Evolutionary conservation across 306 rosid genomes (phyloP).

Genomic region (Bauhinia variegata): DNA sequence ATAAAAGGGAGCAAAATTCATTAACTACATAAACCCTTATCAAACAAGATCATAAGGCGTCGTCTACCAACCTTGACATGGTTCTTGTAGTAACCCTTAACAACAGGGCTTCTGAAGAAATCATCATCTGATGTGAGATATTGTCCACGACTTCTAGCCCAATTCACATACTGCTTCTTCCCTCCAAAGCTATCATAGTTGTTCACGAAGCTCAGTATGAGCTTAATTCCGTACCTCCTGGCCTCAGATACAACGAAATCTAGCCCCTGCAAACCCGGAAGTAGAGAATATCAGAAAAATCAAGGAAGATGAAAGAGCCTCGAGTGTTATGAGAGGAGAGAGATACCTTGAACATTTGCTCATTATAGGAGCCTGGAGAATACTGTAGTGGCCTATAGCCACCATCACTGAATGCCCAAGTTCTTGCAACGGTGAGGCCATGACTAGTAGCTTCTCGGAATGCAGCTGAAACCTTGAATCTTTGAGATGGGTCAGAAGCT

Average conservation of each 20-base stretch:
- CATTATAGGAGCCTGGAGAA: conserved; percentile 87
- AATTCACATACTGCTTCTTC: conserved; percentile 90
- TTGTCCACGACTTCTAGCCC: conserved; percentile 87
- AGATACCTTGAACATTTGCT: conserved; percentile 75
- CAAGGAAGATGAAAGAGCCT: neutral
- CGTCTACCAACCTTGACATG: conserved; percentile 63
- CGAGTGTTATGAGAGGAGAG: neutral
- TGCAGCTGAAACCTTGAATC: conserved; percentile 68
- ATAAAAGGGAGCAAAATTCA: conserved; percentile 6
- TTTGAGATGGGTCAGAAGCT: conserved; percentile 86
- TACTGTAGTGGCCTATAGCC: conserved; percentile 81
- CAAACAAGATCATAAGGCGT: conserved; percentile 1
- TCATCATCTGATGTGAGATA: conserved; percentile 82
- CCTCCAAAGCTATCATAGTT: conserved; percentile 91
- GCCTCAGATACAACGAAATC: conserved; percentile 91
- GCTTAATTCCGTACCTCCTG: conserved; percentile 77
- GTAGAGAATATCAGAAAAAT: conserved; percentile 23
- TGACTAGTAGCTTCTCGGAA: conserved; percentile 71
- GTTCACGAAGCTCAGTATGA: conserved; percentile 87
- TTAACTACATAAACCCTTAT: neutral
- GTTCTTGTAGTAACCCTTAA: conserved; percentile 76
- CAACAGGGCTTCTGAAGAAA: conserved; percentile 73
- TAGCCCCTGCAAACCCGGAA: conserved; percentile 63
- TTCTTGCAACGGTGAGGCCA: conserved; percentile 87
- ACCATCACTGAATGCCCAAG: conserved; percentile 97